Conservation (phyloP, 2,329 filamentous ascomycete genomes). For the Lasiodiplodia citricola region DNA sequence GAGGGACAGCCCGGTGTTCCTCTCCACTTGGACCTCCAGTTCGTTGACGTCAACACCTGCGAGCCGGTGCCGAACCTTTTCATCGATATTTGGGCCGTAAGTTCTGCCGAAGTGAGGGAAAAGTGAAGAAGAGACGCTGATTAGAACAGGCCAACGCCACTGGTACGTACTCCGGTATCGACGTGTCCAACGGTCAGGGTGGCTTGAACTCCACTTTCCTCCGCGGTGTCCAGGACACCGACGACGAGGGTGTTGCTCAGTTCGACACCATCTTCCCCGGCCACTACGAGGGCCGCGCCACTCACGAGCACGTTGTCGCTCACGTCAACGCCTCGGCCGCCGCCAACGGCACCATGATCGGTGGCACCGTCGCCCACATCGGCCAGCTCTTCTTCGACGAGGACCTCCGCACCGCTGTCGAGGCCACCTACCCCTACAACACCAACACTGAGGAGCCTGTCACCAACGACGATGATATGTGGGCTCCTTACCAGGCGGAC, state of each 20-base stretch:
- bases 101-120: neutral
- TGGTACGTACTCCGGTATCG: constrained; percentile 52
- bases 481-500: constrained; percentile 36
- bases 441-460: constrained; percentile 52
- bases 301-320: constrained; percentile 46
- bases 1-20: constrained; percentile 56
- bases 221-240: constrained; percentile 55
- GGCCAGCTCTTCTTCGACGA: constrained; percentile 71
- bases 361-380: constrained; percentile 60
- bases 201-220: constrained; percentile 49
- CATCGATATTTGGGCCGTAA: constrained; percentile 57
- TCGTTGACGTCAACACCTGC: constrained; percentile 61
- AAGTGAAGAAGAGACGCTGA: neutral
- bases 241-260: constrained; percentile 55
- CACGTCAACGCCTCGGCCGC: constrained; percentile 47
- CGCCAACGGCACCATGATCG: constrained; percentile 58
- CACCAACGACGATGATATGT: constrained; percentile 48
- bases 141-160: constrained; percentile 42
- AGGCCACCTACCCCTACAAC: constrained; percentile 52
- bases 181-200: constrained; percentile 49
- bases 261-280: constrained; percentile 57
- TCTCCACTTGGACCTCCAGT: constrained; percentile 58
- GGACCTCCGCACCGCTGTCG: constrained; percentile 59
- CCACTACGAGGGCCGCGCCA: constrained; percentile 40
- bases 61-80: constrained; percentile 55